phyloP scores from a whole-genome alignment of 176 grass and related monocot genomes.

The Oryza glumipatula region DNA sequence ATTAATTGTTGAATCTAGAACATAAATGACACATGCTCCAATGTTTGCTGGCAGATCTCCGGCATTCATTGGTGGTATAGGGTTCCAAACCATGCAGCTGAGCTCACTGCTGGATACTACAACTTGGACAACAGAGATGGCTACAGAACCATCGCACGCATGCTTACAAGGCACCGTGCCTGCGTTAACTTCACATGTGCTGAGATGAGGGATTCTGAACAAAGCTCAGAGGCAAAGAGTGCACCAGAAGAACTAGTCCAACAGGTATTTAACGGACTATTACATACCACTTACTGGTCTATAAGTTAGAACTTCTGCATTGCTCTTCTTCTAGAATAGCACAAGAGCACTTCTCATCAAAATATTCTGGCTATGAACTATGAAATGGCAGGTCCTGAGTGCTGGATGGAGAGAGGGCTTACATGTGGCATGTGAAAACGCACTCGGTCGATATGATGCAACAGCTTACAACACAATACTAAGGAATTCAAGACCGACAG shows the following conservation, averaged over 20 bases:
- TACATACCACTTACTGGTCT: neutral
- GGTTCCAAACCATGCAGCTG: conserved; percentile 80
- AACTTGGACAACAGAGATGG: conserved; percentile 77
- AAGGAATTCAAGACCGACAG: conserved; percentile 72
- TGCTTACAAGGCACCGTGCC: conserved; percentile 71
- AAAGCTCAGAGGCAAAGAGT: conserved; percentile 59
- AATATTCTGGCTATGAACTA: neutral
- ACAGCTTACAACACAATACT: conserved; percentile 86
- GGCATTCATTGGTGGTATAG: conserved; percentile 95
- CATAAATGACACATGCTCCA: conserved; percentile 9
- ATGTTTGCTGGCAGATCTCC: conserved; percentile 53
- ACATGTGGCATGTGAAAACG: conserved; percentile 77
- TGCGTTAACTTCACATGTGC: conserved; percentile 90
- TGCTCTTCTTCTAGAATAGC: neutral
- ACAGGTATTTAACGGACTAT: conserved; percentile 58
- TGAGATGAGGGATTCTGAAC: conserved; percentile 82
- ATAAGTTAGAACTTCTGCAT: neutral
- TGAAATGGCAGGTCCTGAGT: conserved; percentile 64
- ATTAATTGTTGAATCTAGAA: conserved; percentile 19
- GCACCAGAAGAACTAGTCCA: conserved; percentile 84
- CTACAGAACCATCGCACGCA: conserved; percentile 76
- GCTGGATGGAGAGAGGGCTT: conserved; percentile 91
- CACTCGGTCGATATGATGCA: conserved; percentile 69
- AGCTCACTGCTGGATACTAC: conserved; percentile 88
- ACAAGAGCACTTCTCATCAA: conserved; percentile 18